These are phyloP conservation scores for Suillus subluteus DNA, from an alignment of 768 basidiomycete species.

Conservation along the genomic window DNA sequence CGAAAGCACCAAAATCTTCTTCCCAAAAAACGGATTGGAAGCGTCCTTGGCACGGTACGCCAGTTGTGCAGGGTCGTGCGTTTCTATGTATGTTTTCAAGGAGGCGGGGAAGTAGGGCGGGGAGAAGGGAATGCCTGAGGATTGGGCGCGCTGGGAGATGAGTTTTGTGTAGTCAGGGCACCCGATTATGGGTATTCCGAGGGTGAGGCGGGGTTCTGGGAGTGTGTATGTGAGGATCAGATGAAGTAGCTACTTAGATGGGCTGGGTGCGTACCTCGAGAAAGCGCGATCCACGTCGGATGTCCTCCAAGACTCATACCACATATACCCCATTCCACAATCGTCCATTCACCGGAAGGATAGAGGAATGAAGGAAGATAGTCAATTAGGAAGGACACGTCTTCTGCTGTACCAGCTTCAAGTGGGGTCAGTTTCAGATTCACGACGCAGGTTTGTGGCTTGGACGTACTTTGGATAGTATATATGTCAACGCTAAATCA, in stretches of 20 bases:
- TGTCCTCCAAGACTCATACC: conserved; percentile 89
- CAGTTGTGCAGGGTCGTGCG: conserved; percentile 47
- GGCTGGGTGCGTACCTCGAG: conserved; percentile 38
- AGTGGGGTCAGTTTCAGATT: neutral
- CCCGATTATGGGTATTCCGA: conserved; percentile 61
- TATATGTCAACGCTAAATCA: conserved; percentile 30
- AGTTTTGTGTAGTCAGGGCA: conserved; percentile 71
- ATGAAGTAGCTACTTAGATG: too few species aligned
- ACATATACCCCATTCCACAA: conserved; percentile 70
- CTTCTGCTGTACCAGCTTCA: conserved; percentile 64
- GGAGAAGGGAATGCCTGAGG: conserved; percentile 43
- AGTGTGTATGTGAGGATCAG: neutral
- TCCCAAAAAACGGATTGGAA: conserved; percentile 66
- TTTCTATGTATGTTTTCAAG: conserved; percentile 50
- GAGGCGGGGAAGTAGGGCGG: conserved; percentile 63
- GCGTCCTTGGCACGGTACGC: conserved; percentile 42
- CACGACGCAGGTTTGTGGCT: neutral
- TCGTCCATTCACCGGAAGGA: conserved; percentile 59
- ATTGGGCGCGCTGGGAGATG: conserved; percentile 57
- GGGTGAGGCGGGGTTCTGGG: conserved; percentile 47
- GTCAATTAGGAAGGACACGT: conserved; percentile 82
- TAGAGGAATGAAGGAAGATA: conserved; percentile 77
- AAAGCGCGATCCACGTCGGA: conserved; percentile 73
- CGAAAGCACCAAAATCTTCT: conserved; percentile 73
- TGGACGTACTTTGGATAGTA: conserved; percentile 32